phyloP scores from a whole-genome alignment of 371 early-diverging fungal species.

The Mortierella polycephala region DNA sequence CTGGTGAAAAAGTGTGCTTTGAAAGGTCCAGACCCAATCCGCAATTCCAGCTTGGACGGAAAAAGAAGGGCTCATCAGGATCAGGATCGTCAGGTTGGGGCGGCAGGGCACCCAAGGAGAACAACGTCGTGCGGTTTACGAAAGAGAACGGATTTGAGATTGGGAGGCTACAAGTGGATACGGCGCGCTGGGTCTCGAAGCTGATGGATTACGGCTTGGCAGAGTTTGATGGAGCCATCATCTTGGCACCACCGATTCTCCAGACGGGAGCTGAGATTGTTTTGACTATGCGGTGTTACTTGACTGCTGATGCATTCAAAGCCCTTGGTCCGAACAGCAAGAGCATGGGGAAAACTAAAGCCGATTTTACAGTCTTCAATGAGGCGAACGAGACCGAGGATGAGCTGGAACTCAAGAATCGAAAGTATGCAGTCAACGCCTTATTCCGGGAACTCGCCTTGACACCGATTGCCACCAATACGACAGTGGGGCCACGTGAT shows the following conservation, averaged over 20 bases:
- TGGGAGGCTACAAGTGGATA: conserved; percentile 61
- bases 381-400: conserved; percentile 45
- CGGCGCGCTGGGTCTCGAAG: conserved; percentile 59
- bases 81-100: conserved; percentile 29
- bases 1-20: conserved; percentile 41
- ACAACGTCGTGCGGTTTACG: conserved; percentile 66
- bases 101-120: conserved; percentile 37
- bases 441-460: conserved; percentile 58
- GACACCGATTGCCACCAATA: conserved; percentile 54
- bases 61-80: conserved; percentile 27
- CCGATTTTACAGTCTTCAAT: conserved; percentile 29
- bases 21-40: conserved; percentile 33
- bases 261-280: conserved; percentile 66
- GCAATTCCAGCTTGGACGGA: conserved; percentile 27
- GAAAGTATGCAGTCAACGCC: conserved; percentile 60
- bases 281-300: conserved; percentile 58
- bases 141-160: conserved; percentile 55
- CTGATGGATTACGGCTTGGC: conserved; percentile 62
- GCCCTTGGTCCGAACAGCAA: conserved; percentile 20
- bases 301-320: conserved; percentile 54
- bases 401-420: conserved; percentile 40
- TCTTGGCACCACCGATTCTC: conserved; percentile 52
- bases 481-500: conserved; percentile 37
- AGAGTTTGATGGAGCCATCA: conserved; percentile 59
- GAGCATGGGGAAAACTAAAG: conserved; percentile 7